Evolutionary conservation across 108 stramenopile genomes (phyloP).

Genomic region (Fragilaria crotonensis): DNA sequence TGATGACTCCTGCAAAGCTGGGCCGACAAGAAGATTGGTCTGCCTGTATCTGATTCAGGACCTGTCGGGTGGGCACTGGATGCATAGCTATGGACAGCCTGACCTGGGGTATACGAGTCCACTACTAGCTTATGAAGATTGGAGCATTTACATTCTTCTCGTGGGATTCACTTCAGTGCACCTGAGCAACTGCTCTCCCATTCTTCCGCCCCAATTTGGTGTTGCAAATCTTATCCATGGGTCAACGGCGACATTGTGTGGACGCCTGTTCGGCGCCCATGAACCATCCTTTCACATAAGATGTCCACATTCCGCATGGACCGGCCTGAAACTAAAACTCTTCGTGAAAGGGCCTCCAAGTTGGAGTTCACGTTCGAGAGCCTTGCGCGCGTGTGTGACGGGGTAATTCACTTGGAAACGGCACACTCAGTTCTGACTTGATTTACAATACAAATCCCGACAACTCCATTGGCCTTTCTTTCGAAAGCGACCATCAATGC

Average conservation of each 20-base stretch:
- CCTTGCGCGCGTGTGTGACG: no score
- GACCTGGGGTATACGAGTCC: slow-evolving; percentile 44
- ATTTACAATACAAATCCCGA: no score
- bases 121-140: slow-evolving; percentile 48
- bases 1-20: slow-evolving; percentile 49
- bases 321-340: no score
- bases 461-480: no score
- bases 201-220: slow-evolving; percentile 11
- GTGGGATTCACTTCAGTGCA: slow-evolving; percentile 31
- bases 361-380: no score
- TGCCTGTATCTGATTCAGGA: slow-evolving; percentile 24
- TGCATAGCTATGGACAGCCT: slow-evolving; percentile 25
- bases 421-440: no score
- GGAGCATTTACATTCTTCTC: slow-evolving; percentile 44
- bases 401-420: no score
- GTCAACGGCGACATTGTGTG: slow-evolving; percentile 59
- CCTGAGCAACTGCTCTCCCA: not conserved
- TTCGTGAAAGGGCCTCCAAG: no score
- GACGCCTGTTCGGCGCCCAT: no score
- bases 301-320: no score
- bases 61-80: not conserved
- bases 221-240: slow-evolving; percentile 52
- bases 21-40: slow-evolving; percentile 77
- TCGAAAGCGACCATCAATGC: no score
- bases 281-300: no score